Evolutionary conservation across 2,329 filamentous ascomycete species (phyloP), one percentile per base, ranked within the genome.

Genomic region (Fusarium xyrophilum): DNA sequence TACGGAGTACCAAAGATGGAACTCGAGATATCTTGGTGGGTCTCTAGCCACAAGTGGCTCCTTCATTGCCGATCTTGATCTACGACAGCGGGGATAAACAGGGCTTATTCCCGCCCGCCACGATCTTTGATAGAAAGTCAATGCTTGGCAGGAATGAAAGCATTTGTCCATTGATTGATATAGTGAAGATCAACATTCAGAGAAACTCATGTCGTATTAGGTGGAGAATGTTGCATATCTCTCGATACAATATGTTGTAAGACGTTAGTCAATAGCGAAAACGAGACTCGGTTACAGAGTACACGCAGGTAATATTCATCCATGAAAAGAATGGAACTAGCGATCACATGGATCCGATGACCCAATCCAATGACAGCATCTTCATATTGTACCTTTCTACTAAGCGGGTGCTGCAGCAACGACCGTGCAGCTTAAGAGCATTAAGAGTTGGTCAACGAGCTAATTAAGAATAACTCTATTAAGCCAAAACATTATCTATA

Each of bases 41-140:
- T 30, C 21, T 47, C 52, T 52, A 68, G 65, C 65, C 65, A 68
- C 65, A 69, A 65, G 61, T 68, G 65, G 61, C 65, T 53, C 35
- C 56, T 52, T 38, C 40, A 38, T 47, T 44, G 42, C n/a, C 44
- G 66, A 69, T 68, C 63, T 28, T 57, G 63, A 68, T 68, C 63
- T 51, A 59, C 63, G 30, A 47, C 48, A 27, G 48, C 48, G 67
- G 67, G 30, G 50, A 53, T 67, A 33, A 57, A 38, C 43, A 14
- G 15, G 25, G 36, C 44, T 69, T 69, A 56, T 60, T 69, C 46
- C 57, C 44, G 57, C 25, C 40, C 52, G 60, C 65, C 60, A 68
- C 57, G 39, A 67, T 69, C 44, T 52, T 48, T 21, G 13, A 27
- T 13, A 11, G n/a, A 60, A 67, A 67, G 63, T 64, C 58, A 56